These are phyloP conservation scores for Cryptococcus wingfieldii DNA, from an alignment of 1,284 basidiomycete genomes.

Conservation along the genomic window DNA sequence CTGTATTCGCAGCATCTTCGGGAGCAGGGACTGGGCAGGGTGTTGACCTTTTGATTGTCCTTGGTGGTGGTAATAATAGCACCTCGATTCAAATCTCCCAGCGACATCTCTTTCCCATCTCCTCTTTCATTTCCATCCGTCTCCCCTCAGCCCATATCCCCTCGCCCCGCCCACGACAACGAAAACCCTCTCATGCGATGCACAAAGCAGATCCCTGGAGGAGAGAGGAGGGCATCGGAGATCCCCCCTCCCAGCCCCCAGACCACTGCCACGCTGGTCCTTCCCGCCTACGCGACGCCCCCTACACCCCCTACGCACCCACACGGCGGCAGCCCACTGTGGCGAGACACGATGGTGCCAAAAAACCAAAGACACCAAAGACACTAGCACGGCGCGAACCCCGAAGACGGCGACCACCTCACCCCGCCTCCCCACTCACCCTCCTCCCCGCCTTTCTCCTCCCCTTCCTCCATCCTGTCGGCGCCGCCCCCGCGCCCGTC, in stretches of 20 bases:
- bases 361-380: too few species aligned
- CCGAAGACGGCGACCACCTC: background rate
- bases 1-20: background rate
- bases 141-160: background rate
- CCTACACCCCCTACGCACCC: background rate
- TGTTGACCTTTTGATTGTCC: background rate
- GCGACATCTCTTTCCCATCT: background rate
- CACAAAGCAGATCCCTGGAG: background rate
- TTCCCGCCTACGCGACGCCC: background rate
- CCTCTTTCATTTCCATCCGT: background rate
- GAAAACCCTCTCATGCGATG: background rate
- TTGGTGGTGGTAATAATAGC: background rate
- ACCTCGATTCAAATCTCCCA: background rate
- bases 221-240: background rate
- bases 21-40: background rate
- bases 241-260: background rate
- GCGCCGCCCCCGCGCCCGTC: conserved; percentile 5
- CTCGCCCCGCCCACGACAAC: background rate
- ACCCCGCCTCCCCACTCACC: background rate
- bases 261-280: background rate
- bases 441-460: conserved; percentile 9
- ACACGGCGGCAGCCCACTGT: too few species aligned
- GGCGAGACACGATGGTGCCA: too few species aligned
- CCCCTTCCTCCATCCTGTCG: conserved; percentile 3
- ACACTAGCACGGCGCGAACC: background rate